Conservation (phyloP, 352 stramenopile species). For the Pythium coloratum region DNA sequence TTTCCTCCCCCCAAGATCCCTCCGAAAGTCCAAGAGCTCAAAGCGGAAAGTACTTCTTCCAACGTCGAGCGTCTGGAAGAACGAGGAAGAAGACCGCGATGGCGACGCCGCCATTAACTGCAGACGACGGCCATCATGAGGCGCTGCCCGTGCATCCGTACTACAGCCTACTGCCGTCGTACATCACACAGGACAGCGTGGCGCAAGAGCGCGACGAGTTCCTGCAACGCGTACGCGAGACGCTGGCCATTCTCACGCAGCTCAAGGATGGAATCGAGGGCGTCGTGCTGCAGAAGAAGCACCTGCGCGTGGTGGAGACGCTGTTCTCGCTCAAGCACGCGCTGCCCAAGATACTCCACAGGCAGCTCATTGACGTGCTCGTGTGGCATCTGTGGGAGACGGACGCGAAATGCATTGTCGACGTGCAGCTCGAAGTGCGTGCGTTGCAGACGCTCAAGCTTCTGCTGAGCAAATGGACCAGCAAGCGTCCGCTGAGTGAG, state of each 20-base stretch:
- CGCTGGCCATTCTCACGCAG: slow-evolving; percentile 34
- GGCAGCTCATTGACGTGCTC: slow-evolving; percentile 46
- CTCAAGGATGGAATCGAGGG: slow-evolving; percentile 19
- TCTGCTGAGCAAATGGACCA: slow-evolving; percentile 55
- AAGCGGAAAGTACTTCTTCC: no score
- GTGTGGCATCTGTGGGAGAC: slow-evolving; percentile 49
- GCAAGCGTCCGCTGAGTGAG: slow-evolving; percentile 30
- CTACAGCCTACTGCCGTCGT: slow-evolving; percentile 62
- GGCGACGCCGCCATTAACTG: not conserved
- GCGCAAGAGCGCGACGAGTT: slow-evolving; percentile 42
- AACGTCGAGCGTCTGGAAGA: not conserved
- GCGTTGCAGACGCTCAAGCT: slow-evolving; percentile 40
- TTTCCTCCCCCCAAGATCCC: not conserved
- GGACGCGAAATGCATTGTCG: slow-evolving; percentile 38
- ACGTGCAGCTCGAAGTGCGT: slow-evolving; percentile 58
- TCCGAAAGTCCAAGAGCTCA: not conserved
- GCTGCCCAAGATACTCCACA: slow-evolving; percentile 41
- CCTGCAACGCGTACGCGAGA: slow-evolving; percentile 48
- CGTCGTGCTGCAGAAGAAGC: slow-evolving; percentile 44
- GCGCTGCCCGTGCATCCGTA: slow-evolving; percentile 39
- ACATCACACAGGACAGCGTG: slow-evolving; percentile 45
- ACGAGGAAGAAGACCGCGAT: slow-evolving; percentile 4
- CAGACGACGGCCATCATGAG: not conserved
- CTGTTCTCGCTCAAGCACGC: slow-evolving; percentile 68
- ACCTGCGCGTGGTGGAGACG: slow-evolving; percentile 61